phyloP scores from a whole-genome alignment of 345 rosid genomes.

The Jatropha curcas region DNA sequence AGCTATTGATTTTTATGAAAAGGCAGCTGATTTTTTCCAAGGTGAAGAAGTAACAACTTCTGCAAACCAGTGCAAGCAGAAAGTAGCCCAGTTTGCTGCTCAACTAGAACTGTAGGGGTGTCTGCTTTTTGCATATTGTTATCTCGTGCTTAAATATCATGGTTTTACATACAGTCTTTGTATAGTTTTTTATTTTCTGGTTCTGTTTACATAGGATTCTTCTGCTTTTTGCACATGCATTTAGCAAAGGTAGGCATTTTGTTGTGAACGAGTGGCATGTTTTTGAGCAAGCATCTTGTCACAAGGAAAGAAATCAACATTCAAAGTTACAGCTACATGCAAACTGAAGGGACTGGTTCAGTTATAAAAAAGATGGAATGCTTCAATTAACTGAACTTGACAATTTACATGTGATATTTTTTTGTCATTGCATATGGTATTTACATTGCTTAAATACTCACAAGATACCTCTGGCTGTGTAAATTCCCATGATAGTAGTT shows the following conservation, averaged over 20 bases:
- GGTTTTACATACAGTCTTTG: neutral
- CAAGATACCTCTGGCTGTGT: neutral
- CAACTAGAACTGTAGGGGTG: conserved; percentile 80
- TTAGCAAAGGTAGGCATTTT: neutral
- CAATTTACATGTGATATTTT: neutral
- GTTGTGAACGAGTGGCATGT: neutral
- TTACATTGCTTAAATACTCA: neutral
- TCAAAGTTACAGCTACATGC: neutral
- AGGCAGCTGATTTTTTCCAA: conserved; percentile 38
- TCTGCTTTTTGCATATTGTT: neutral
- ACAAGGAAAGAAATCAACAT: neutral
- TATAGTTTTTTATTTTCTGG: neutral
- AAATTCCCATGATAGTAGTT: neutral
- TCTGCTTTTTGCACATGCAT: neutral
- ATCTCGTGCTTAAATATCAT: neutral
- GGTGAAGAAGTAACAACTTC: conserved; percentile 72
- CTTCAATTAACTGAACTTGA: neutral
- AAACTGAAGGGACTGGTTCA: neutral
- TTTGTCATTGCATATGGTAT: neutral
- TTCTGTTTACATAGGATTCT: neutral
- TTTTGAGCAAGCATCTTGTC: neutral
- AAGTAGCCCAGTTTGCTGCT: conserved; percentile 95
- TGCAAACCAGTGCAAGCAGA: conserved; percentile 97
- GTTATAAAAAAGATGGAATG: neutral
- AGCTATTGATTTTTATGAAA: conserved; percentile 25